Conservation (phyloP, 345 rosid species). For the Reutealis trisperma region DNA sequence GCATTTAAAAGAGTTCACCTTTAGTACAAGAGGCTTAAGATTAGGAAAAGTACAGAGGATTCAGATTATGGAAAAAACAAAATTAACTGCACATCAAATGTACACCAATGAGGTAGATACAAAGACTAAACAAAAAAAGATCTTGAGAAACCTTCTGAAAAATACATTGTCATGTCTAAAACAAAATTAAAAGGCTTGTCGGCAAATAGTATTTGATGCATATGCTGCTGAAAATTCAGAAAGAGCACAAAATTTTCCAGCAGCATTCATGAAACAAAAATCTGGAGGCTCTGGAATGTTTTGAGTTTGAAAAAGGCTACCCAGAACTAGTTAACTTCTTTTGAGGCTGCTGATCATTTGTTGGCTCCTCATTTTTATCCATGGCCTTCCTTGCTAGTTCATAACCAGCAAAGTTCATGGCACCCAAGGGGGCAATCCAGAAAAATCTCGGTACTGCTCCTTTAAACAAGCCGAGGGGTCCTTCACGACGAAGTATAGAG, state of each 20-base stretch:
- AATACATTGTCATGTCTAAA: conserved; percentile 9
- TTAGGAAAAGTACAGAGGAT: neutral
- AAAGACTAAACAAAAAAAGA: conserved; percentile 11
- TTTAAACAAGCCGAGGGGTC: conserved; percentile 91
- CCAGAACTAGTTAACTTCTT: conserved; percentile 44
- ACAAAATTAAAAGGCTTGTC: conserved; percentile 25
- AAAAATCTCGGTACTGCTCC: conserved; percentile 95
- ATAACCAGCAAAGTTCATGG: conserved; percentile 99
- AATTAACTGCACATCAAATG: conserved; percentile 22
- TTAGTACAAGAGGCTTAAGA: neutral
- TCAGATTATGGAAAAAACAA: neutral
- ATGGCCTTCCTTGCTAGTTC: conserved; percentile 89
- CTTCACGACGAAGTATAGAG: conserved; percentile 83
- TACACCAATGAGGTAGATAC: conserved; percentile 17
- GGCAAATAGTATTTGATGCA: conserved; percentile 32
- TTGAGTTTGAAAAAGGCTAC: conserved; percentile 9
- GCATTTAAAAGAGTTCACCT: neutral
- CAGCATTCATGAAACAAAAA: conserved; percentile 17
- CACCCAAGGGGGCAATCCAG: conserved; percentile 99
- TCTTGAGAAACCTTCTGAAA: neutral
- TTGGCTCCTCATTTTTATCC: conserved; percentile 57
- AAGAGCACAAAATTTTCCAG: conserved; percentile 27
- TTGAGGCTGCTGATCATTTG: conserved; percentile 32
- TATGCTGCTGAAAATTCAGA: conserved; percentile 16
- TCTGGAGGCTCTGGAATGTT: conserved; percentile 6